Conservation (phyloP, 2,329 filamentous ascomycete genomes). For the Claviceps fusiformis region DNA sequence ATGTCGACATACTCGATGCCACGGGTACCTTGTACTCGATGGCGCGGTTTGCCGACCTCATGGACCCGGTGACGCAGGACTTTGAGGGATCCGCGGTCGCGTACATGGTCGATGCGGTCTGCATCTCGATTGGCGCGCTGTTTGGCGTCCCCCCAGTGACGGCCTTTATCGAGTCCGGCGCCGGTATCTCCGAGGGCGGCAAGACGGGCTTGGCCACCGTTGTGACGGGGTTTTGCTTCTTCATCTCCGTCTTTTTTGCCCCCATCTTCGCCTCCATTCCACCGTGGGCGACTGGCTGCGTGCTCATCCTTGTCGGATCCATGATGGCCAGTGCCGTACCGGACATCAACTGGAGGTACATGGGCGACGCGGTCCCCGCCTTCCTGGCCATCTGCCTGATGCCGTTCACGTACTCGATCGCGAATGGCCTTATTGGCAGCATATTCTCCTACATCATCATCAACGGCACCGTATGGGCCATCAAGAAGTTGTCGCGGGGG, state of each 20-base stretch:
- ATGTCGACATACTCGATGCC: conserved; percentile 79
- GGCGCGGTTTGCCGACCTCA: conserved; percentile 68
- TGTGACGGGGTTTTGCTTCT: conserved; percentile 67
- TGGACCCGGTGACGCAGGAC: conserved; percentile 72
- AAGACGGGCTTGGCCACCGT: conserved; percentile 76
- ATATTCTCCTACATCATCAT: conserved; percentile 65
- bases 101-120: conserved; percentile 69
- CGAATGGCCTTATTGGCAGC: conserved; percentile 72
- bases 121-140: conserved; percentile 66
- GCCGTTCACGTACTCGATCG: conserved; percentile 84
- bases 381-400: conserved; percentile 75
- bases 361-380: conserved; percentile 71
- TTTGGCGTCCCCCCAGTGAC: conserved; percentile 72
- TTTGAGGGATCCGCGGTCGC: conserved; percentile 77
- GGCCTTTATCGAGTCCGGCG: conserved; percentile 79
- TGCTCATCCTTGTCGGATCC: conserved; percentile 75
- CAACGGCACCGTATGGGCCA: conserved; percentile 56
- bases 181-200: conserved; percentile 78
- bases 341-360: conserved; percentile 81
- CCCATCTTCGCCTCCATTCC: conserved; percentile 85
- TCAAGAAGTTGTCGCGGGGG: conserved; percentile 53
- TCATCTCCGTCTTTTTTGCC: conserved; percentile 78
- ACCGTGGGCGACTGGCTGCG: conserved; percentile 78
- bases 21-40: conserved; percentile 83
- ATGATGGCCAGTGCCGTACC: conserved; percentile 70